Base-by-base conservation (phyloP, 805 yeast genomes). In the Zygosaccharomyces rouxii region DNA sequence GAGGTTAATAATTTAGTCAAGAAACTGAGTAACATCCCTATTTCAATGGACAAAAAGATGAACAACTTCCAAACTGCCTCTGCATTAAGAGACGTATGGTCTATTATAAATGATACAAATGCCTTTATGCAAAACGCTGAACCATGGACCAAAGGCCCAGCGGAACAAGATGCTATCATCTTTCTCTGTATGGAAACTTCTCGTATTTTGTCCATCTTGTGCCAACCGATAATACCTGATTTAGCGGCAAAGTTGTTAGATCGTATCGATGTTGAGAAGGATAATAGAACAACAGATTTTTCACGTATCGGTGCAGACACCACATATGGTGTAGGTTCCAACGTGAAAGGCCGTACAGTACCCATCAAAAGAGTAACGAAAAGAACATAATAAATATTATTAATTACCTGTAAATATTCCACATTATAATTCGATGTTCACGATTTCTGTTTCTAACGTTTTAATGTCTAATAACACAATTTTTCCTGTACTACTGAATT, bases 151-250 rank as follows among this genome's bases (percentile, higher is more conserved):
- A 70, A 68, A 39, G 57, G 58, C 1, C 52, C 57, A 3, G 50
- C 54, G 1, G 64, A 64, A 7, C 81, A 76, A 54, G 84, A 81
- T 62, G 68, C 75, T 39, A 75, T 81, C 11, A 79, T 90, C 2
- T 80, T 77, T 52, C 59, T 78, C 7, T 84, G 88, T 0, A 77
- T 86, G 7, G 98, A 92, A 56, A 75, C 81, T 0, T 73, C 83
- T 13, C 74, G 98, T 48, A 75, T 87, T 0, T 58, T 78, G 9
- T 74, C 92, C 1, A 81, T 92, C 6, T 60, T 86, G 30, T 71
- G 85, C 28, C 81, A 77, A 50, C 88, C 96, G 2, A 73, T 92
- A 22, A 80, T 86, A 35, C 97, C 98, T 0, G 69, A 69, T 3
- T 71, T 89, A 44, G 66, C 95, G 0, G 52, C 59, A 0, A 66